phyloP scores from a whole-genome alignment of 2,329 filamentous ascomycete species.

The Dothiorella sarmentorum region DNA sequence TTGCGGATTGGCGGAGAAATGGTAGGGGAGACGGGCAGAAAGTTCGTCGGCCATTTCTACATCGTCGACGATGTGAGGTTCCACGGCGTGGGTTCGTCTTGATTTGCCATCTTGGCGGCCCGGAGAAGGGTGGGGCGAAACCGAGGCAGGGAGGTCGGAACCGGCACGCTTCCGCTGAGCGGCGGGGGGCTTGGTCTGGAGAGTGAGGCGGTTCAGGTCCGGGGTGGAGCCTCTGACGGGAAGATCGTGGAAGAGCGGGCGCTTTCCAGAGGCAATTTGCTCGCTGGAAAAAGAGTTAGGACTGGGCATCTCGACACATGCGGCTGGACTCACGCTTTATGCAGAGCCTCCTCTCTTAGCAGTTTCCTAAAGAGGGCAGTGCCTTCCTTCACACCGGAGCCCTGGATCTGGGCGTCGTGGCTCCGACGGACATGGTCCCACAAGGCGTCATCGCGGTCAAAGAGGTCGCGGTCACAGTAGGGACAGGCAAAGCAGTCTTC shows the following conservation, averaged over 20 bases:
- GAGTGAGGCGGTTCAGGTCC: constrained; percentile 30
- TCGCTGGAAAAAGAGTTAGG: not conserved
- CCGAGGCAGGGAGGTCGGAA: constrained; percentile 14
- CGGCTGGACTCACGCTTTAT: constrained; percentile 25
- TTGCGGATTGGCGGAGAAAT: not conserved
- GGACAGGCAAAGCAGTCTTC: constrained; percentile 26
- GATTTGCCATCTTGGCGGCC: constrained; percentile 22
- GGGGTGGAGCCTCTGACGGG: constrained; percentile 26
- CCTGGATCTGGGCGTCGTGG: constrained; percentile 26
- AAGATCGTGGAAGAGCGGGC: constrained; percentile 17
- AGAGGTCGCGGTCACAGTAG: constrained; percentile 29
- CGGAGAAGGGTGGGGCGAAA: not conserved
- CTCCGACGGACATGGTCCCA: constrained; percentile 28
- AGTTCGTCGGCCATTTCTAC: constrained; percentile 11
- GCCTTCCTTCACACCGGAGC: constrained; percentile 18
- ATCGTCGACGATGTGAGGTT: constrained; percentile 1
- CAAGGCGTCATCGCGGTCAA: constrained; percentile 29
- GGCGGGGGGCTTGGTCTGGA: constrained; percentile 19
- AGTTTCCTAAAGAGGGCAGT: constrained; percentile 25
- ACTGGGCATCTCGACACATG: no score
- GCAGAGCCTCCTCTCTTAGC: constrained; percentile 25
- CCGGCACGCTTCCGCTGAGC: constrained; percentile 7
- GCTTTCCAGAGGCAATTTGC: constrained; percentile 23
- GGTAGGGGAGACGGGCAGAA: not conserved
- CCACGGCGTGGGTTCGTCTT: not conserved